phyloP scores from a whole-genome alignment of 2,329 filamentous ascomycete species.

The Alternaria sp. region DNA sequence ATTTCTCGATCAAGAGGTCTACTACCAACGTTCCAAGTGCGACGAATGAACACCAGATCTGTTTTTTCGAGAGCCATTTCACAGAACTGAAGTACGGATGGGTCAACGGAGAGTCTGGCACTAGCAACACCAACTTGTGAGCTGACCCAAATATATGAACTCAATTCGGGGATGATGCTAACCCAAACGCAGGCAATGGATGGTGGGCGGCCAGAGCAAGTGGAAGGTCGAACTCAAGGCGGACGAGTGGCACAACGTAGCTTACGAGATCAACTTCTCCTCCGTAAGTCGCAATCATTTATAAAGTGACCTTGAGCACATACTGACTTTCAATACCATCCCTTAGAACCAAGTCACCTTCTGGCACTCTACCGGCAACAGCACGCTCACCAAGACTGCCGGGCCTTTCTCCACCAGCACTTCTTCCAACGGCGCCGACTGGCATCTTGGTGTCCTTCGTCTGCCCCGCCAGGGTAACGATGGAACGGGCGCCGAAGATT shows the following conservation, averaged over 20 bases:
- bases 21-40: constrained; percentile 66
- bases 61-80: constrained; percentile 73
- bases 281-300: constrained; percentile 28
- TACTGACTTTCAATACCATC: no score
- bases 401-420: constrained; percentile 66
- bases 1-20: constrained; percentile 70
- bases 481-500: constrained; percentile 65
- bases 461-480: constrained; percentile 64
- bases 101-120: constrained; percentile 58
- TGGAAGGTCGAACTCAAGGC: constrained; percentile 69
- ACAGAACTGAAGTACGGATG: constrained; percentile 76
- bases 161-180: neutral
- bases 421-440: constrained; percentile 72
- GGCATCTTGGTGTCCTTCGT: constrained; percentile 74
- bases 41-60: constrained; percentile 71
- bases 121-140: constrained; percentile 59
- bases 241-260: constrained; percentile 76
- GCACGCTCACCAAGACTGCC: constrained; percentile 64
- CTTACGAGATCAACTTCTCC: constrained; percentile 74
- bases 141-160: neutral
- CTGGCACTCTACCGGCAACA: constrained; percentile 71
- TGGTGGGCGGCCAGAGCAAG: constrained; percentile 64
- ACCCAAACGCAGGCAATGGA: constrained; percentile 59
- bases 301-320: no score
- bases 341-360: constrained; percentile 63